Base-by-base conservation (phyloP, 495 filamentous ascomycete genomes). In the Aspergillus asperescens region DNA sequence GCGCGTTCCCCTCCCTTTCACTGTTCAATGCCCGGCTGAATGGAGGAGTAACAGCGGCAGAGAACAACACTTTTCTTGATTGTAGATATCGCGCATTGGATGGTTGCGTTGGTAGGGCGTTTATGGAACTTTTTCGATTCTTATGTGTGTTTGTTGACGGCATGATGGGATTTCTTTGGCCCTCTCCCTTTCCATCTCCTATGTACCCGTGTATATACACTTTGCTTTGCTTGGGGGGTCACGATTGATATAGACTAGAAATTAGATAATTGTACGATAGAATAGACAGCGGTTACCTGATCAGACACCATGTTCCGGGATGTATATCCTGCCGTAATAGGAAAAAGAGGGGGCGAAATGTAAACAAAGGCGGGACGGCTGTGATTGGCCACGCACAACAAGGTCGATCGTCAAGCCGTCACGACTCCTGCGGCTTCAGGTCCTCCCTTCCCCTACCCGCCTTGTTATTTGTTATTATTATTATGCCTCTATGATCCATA, bases 31-130 rank as follows among this genome's bases (percentile, higher is more conserved):
- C 16, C 8, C n/a, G n/a, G n/a, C n/a, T n/a, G n/a, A n/a, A n/a
- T n/a, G n/a, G n/a, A n/a, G n/a, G n/a, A n/a, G n/a, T n/a, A n/a
- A n/a, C n/a, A n/a, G n/a, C n/a, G n/a, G n/a, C n/a, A n/a, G n/a
- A 13, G 43, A 18, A 32, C 28, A 9, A 32, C 34, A 34, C 27
- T 10, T 34, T 46, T 47, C 44, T n/a, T n/a, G 44, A 47, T 20
- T 49, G 34, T 49, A 29, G 23, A 49, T 49, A 49, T 40, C 54
- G 41, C 29, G 38, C 50, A 50, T 54, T 49, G 57, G 31, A 47
- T 49, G 43, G 47, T 22, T 58, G 54, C 48, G 54, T 68, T 57
- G 58, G 62, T 49, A 50, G 51, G 69, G 65, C 64, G 67, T 70
- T 70, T 37, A 54, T 9, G 45, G 29, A 13, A 51, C n/a, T n/a